These are phyloP conservation scores for Cladosporium halotolerans DNA, from an alignment of 2,329 filamentous ascomycete species.

Conservation along the genomic window DNA sequence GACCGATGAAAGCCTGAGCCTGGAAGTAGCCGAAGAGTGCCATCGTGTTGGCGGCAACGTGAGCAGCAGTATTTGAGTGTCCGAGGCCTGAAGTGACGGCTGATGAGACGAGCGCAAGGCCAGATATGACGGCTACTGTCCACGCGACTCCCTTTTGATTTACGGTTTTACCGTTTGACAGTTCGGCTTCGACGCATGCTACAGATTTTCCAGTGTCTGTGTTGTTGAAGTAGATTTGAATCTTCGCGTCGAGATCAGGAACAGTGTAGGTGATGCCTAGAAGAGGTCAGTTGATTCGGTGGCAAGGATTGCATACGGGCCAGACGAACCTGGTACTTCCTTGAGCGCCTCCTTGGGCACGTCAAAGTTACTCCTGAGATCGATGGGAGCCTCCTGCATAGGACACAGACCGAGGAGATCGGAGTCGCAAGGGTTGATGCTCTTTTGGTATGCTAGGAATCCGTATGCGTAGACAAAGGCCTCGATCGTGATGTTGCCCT, in stretches of 20 bases:
- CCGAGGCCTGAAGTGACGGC: slow-evolving; percentile 85
- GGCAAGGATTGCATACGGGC: background rate
- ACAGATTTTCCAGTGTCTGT: slow-evolving; percentile 58
- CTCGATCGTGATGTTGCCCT: slow-evolving; percentile 74
- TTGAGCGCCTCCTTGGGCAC: slow-evolving; percentile 53
- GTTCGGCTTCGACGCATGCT: slow-evolving; percentile 78
- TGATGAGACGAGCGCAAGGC: slow-evolving; percentile 74
- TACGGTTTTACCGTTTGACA: slow-evolving; percentile 90
- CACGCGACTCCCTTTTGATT: slow-evolving; percentile 84
- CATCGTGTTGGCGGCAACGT: slow-evolving; percentile 87
- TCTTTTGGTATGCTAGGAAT: slow-evolving; percentile 60
- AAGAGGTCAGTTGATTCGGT: slow-evolving; percentile 18
- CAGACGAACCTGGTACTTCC: slow-evolving; percentile 58
- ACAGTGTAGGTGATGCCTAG: slow-evolving; percentile 74
- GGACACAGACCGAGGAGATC: slow-evolving; percentile 74
- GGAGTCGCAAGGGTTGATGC: slow-evolving; percentile 68
- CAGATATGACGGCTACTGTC: slow-evolving; percentile 81
- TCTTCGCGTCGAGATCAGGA: slow-evolving; percentile 82
- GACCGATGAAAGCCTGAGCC: slow-evolving; percentile 82
- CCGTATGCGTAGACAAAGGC: slow-evolving; percentile 76
- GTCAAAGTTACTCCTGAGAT: slow-evolving; percentile 64
- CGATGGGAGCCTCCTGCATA: slow-evolving; percentile 79
- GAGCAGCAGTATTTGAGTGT: slow-evolving; percentile 88
- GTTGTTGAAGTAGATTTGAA: slow-evolving; percentile 74
- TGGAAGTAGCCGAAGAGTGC: slow-evolving; percentile 96